Percentiles rank a stretch among this genome's conserved stretches.
These are phyloP conservation scores for Aspergillus puulaauensis DNA, from an alignment of 2,329 filamentous ascomycete genomes.

Conservation along the genomic window DNA sequence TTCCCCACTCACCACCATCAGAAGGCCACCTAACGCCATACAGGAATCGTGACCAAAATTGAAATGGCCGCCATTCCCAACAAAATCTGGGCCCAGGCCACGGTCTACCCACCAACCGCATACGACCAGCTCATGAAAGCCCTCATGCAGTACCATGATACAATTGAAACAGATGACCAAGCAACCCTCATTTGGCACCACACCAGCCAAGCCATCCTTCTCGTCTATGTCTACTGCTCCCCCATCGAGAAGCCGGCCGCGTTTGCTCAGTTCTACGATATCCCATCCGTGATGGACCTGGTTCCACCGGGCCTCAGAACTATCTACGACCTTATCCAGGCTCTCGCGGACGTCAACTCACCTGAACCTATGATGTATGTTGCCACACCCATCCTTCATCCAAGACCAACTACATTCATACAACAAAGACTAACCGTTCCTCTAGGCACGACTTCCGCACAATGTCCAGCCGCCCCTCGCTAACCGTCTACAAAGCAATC, in stretches of 20 bases:
- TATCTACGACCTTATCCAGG: constrained; percentile 7
- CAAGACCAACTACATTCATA: neutral
- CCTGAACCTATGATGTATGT: neutral
- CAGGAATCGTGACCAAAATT: constrained; percentile 18
- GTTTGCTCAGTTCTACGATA: constrained; percentile 10
- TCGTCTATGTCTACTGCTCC: constrained; percentile 9
- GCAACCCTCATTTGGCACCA: constrained; percentile 12
- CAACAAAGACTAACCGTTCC: neutral
- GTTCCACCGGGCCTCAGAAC: constrained; percentile 8
- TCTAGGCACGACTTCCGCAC: neutral
- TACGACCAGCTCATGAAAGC: constrained; percentile 7
- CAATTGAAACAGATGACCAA: constrained; percentile 13
- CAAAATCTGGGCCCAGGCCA: constrained; percentile 15
- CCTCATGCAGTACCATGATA: constrained; percentile 12
- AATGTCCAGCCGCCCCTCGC: constrained; percentile 1
- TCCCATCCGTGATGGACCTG: constrained; percentile 3
- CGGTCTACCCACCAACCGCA: constrained; percentile 7
- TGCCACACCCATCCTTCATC: no score
- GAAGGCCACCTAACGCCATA: neutral
- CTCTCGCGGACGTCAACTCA: neutral
- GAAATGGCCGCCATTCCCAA: constrained; percentile 18
- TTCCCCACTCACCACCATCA: neutral
- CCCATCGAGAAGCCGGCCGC: constrained; percentile 6
- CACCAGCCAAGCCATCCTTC: constrained; percentile 6
- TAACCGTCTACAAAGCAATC: constrained; percentile 6